Conservation (phyloP, 2,329 filamentous ascomycete genomes). For the Fusarium nodosum region DNA sequence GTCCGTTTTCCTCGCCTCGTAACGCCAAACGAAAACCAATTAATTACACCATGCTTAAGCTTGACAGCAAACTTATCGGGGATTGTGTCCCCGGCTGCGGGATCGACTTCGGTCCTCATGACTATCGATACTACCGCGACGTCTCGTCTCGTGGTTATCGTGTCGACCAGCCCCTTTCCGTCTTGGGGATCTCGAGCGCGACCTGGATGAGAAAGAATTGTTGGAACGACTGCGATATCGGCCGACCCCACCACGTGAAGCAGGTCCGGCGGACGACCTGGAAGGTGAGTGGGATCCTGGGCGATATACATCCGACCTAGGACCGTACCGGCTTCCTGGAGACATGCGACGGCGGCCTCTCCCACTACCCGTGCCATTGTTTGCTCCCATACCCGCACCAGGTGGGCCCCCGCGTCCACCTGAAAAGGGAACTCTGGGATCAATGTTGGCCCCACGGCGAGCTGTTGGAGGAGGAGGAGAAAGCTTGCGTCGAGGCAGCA, state of each 20-base stretch:
- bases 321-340: conserved; percentile 56
- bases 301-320: conserved; percentile 70
- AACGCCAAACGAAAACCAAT: conserved; percentile 44
- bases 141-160: conserved; percentile 53
- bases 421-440: conserved; percentile 59
- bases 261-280: conserved; percentile 60
- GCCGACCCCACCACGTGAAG: conserved; percentile 52
- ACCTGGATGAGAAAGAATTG: conserved; percentile 62
- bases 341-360: conserved; percentile 56
- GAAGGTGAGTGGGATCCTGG: conserved; percentile 68
- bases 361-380: conserved; percentile 51
- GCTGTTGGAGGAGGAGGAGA: conserved; percentile 82
- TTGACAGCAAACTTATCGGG: conserved; percentile 48
- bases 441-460: conserved; percentile 71
- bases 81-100: conserved; percentile 55
- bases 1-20: conserved; percentile 23
- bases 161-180: conserved; percentile 52
- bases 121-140: conserved; percentile 63
- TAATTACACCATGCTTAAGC: conserved; percentile 30
- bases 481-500: conserved; percentile 85
- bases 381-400: conserved; percentile 43
- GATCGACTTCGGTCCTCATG: conserved; percentile 59
- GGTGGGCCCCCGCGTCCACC: conserved; percentile 53
- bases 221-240: conserved; percentile 63
- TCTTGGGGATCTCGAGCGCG: conserved; percentile 61